Conservation (phyloP, 257 asterid genomes). For the Solanum pimpinellifolium region DNA sequence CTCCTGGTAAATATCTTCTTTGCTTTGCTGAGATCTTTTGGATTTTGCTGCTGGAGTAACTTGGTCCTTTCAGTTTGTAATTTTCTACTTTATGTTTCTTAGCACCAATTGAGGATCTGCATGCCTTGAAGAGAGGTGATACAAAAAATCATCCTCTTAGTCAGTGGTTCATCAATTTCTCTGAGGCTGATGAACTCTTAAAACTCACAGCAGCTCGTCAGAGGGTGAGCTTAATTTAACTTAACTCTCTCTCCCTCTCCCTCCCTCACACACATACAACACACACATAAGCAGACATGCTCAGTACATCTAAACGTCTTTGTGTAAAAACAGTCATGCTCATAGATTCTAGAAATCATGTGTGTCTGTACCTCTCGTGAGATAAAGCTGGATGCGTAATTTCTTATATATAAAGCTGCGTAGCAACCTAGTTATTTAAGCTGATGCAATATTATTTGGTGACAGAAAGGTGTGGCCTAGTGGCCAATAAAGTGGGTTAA, state of each 20-base stretch:
- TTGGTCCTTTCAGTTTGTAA: not conserved
- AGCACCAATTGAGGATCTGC: constrained; percentile 29
- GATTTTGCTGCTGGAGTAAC: not conserved
- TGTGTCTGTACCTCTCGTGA: not conserved
- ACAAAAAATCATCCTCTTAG: constrained; percentile 47
- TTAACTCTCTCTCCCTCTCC: not conserved
- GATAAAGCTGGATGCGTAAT: not conserved
- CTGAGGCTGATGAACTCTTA: constrained; percentile 79
- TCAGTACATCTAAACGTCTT: not conserved
- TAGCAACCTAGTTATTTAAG: not conserved
- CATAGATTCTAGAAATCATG: not conserved
- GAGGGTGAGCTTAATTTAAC: constrained; percentile 26
- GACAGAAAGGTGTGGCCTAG: not conserved
- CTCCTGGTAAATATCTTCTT: constrained; percentile 22
- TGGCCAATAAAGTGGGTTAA: not conserved
- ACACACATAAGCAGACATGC: not conserved
- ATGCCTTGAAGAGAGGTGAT: constrained; percentile 40
- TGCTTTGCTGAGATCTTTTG: not conserved
- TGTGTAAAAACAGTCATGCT: not conserved
- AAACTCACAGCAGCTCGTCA: constrained; percentile 74
- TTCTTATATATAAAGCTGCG: not conserved
- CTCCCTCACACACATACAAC: not conserved
- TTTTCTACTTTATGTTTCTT: constrained; percentile 5
- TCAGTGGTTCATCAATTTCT: constrained; percentile 66
- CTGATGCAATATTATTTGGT: not conserved